Base-by-base conservation (phyloP, 257 asterid genomes). In the Scutellaria baicalensis region DNA sequence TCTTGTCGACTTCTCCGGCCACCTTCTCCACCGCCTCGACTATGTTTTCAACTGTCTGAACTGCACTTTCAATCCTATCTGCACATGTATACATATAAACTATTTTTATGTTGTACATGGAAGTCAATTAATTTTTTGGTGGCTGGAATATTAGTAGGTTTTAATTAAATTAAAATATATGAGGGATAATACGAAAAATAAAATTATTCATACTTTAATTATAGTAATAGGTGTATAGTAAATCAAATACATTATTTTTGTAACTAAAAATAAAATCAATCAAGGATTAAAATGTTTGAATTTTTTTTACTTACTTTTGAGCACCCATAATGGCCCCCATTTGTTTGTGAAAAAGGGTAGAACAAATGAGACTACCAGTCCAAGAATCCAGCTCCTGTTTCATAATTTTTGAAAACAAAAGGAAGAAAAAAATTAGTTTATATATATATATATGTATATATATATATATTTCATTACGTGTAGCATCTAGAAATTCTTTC, bases 331-430 rank as follows among this genome's bases (percentile, higher is more conserved):
- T 23, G 96, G 83, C n/a, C 96, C 95, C 90, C 79, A 88, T 82
- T 85, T 92, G 81, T 54, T 66, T 16, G 82, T 73, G 75, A 88
- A 80, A 45, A 85, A 82, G 2, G 97, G 98, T 6, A 92, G 72
- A 58, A 80, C 50, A 27, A 86, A 35, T 7, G 96, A 67, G 1
- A 92, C 54, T 35, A 86, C 68, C 1, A 92, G 48, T 50, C 93
- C 97, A 33, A 92, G 36, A 73, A 86, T 51, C 98, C 95, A 92
- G 6, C 90, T 82, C 74, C 79, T 90, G 76, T 87, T 82, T 71
- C 69, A 70, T n/a, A n/a, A 35, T 40, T 5, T n/a, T n/a, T n/a
- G n/a, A 10, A 20, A 11, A 5, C 8, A 8, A 59, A 62, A 64
- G n/a, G n/a, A n/a, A 17, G 6, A 18, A 8, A 7, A 13, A 23